Conservation (phyloP, 2,329 filamentous ascomycete genomes). For the Alternaria gansuensis region DNA sequence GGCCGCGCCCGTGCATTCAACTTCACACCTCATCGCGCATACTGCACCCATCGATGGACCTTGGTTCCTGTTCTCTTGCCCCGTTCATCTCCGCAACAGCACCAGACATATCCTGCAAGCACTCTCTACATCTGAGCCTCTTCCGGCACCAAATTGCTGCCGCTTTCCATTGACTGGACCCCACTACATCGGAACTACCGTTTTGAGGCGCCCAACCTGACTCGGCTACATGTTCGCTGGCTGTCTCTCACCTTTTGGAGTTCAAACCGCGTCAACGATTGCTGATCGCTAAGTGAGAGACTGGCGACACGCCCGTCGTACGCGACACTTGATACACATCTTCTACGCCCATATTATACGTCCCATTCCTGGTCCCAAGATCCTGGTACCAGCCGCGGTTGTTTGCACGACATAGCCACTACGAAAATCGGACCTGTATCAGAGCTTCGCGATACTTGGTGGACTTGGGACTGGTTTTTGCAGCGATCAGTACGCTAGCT, state of each 20-base stretch:
- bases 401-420: constrained; percentile 9
- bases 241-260: constrained; percentile 32
- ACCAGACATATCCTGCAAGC: neutral
- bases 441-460: constrained; percentile 11
- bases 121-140: neutral
- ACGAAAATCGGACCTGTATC: constrained; percentile 18
- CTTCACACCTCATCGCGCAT: constrained; percentile 29
- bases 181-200: constrained; percentile 39
- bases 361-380: constrained; percentile 8
- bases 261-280: constrained; percentile 24
- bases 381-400: constrained; percentile 12
- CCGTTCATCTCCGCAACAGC: constrained; percentile 17
- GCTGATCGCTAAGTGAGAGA: constrained; percentile 23
- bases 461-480: neutral
- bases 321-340: constrained; percentile 23
- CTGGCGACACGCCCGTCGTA: constrained; percentile 7
- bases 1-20: constrained; percentile 25
- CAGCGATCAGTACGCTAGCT: constrained; percentile 8
- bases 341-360: constrained; percentile 3
- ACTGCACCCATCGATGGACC: constrained; percentile 15
- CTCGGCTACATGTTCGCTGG: constrained; percentile 16
- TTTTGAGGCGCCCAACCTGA: constrained; percentile 31
- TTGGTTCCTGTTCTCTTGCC: constrained; percentile 17
- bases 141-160: constrained; percentile 7
- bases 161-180: constrained; percentile 26